Evolutionary conservation across 768 basidiomycete genomes (phyloP).

Genomic region (Pisolithus tinctorius): DNA sequence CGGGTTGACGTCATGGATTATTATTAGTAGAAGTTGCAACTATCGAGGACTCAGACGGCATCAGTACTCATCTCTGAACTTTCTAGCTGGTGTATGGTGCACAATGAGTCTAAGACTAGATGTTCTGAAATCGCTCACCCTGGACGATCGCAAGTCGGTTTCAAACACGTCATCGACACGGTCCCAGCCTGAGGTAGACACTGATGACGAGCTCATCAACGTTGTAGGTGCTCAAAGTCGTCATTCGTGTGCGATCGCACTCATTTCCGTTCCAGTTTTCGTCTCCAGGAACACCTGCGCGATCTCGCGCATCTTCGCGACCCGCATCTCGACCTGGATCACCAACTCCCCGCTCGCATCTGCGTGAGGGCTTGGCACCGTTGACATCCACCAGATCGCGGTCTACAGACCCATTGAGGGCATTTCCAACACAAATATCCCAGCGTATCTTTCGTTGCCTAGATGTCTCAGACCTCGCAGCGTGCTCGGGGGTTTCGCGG

Average conservation of each 20-base stretch:
- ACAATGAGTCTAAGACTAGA: slow-evolving; percentile 68
- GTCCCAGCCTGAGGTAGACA: slow-evolving; percentile 37
- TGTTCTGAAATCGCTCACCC: slow-evolving; percentile 52
- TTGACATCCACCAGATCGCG: slow-evolving; percentile 14
- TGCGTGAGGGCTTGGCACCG: slow-evolving; percentile 22
- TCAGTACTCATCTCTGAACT: slow-evolving; percentile 3
- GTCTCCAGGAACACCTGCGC: slow-evolving; percentile 57
- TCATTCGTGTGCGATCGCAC: slow-evolving; percentile 2
- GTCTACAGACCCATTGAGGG: slow-evolving; percentile 54
- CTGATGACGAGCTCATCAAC: slow-evolving; percentile 62
- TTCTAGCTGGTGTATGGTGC: neutral
- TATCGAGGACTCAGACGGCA: neutral
- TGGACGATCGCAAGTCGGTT: slow-evolving; percentile 27
- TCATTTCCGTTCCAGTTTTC: slow-evolving; percentile 43
- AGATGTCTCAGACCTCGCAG: slow-evolving; percentile 57
- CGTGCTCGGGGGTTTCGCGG: slow-evolving; percentile 73
- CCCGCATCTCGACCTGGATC: slow-evolving; percentile 41
- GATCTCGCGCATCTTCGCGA: slow-evolving; percentile 49
- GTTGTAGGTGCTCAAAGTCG: slow-evolving; percentile 43
- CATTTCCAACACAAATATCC: slow-evolving; percentile 73
- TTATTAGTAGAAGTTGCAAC: neutral
- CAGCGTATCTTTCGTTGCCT: slow-evolving; percentile 70
- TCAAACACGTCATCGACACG: slow-evolving; percentile 3
- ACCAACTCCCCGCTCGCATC: slow-evolving; percentile 20
- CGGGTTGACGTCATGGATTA: slow-evolving; percentile 4